phyloP scores from a whole-genome alignment of 805 yeast species.

The Clavispora fructus region DNA sequence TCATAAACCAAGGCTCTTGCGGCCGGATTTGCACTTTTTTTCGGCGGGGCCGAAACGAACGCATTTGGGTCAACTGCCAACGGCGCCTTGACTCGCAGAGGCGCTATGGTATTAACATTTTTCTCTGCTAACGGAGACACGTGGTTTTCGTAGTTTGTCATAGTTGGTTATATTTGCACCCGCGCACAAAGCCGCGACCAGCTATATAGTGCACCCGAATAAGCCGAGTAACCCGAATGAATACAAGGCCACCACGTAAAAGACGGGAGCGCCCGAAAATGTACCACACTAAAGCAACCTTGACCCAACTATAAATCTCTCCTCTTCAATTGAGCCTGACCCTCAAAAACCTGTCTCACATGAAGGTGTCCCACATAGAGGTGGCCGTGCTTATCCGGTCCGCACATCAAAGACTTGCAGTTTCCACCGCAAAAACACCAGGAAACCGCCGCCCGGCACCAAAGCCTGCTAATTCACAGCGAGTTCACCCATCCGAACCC shows the following conservation, averaged over 20 bases:
- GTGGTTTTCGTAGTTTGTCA: background rate
- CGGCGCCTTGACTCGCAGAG: background rate
- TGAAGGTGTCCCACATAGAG: too few species aligned
- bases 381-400: too few species aligned
- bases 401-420: too few species aligned
- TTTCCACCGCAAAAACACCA: too few species aligned
- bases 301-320: too few species aligned
- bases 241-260: too few species aligned
- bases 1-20: background rate
- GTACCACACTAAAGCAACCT: too few species aligned
- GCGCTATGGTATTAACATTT: background rate
- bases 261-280: too few species aligned
- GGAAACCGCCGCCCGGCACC: background rate
- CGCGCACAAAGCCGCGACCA: background rate
- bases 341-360: too few species aligned
- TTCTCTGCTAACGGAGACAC: background rate
- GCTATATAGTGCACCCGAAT: background rate
- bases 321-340: too few species aligned
- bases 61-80: background rate
- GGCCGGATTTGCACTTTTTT: background rate
- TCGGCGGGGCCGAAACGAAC: background rate
- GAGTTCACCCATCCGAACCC: too few species aligned
- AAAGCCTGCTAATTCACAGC: too few species aligned
- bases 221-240: background rate
- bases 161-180: background rate